Evolutionary conservation across 768 basidiomycete species (phyloP), one percentile per base, ranked within the genome.

Genomic region (Lentinula raphanica): DNA sequence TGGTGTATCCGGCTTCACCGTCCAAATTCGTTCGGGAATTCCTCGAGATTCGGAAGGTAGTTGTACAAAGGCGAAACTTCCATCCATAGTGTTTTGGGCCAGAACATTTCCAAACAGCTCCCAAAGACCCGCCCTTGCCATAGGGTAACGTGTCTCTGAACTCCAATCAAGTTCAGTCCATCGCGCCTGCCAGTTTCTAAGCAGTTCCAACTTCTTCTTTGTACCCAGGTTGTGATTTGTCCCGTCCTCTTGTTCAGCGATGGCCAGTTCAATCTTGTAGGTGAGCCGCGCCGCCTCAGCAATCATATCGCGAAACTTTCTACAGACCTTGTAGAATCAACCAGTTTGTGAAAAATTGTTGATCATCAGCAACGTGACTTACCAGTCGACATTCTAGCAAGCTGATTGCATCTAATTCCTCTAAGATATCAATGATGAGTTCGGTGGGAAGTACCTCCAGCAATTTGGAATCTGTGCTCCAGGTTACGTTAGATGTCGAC

Each of bases 81-180:
- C 61, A 6, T 63, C 59, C n/a, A 56, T 38, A 7, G 61, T 66
- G 2, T 62, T 68, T 62, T 83, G 81, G 1, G 73, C 83, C 8
- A 86, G 65, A 12, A 86, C 77, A 11, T 81, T 80, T 2, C 84
- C 85, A 59, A 74, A 84, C 0, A 86, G 73, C 62, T 86, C 84
- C 76, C 84, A 85, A 4, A 82, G 62, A 19, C 71, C 70, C 28
- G 81, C 81, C 3, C 61, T 59, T 27, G 66, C 55, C 77, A 83
- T 81, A 3, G 66, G 69, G 29, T 82, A 59, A 17, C 65, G 64
- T 23, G 62, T 58, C 28, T 68, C 62, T 27, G 67, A 54, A 11
- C 67, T 68, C 74, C 75, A 80, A 36, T 61, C 60, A 25, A 79
- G 56, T n/a, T 68, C 44, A 23, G 70, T 69, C 79, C 79, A 79